These are phyloP conservation scores for Suillus fuscotomentosus DNA, from an alignment of 768 basidiomycete species.

Conservation along the genomic window DNA sequence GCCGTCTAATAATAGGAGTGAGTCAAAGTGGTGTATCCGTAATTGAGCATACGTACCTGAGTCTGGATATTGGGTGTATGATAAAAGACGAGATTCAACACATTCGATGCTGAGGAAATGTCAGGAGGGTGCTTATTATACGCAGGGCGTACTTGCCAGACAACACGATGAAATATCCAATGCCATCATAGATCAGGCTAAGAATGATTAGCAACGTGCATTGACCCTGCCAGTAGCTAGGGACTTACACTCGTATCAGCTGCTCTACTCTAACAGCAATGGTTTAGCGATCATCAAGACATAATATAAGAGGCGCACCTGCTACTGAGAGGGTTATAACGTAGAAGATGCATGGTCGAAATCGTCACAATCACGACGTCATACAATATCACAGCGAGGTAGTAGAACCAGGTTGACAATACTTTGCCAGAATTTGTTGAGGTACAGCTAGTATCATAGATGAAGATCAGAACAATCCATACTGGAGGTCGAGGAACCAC, in stretches of 20 bases:
- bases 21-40: not conserved
- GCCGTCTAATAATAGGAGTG: slow-evolving; percentile 39
- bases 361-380: slow-evolving; percentile 39
- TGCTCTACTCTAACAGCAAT: slow-evolving; percentile 31
- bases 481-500: not conserved
- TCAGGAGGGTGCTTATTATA: slow-evolving; percentile 1
- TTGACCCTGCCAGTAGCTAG: slow-evolving; percentile 1
- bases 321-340: not conserved
- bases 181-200: slow-evolving; percentile 67
- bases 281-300: not conserved
- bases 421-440: slow-evolving; percentile 32
- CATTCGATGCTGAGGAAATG: slow-evolving; percentile 40
- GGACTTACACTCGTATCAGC: slow-evolving; percentile 21
- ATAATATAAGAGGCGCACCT: not conserved
- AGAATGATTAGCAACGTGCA: not conserved
- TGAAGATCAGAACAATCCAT: not conserved
- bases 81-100: slow-evolving; percentile 51
- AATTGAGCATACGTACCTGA: slow-evolving; percentile 38
- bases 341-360: slow-evolving; percentile 21
- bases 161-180: slow-evolving; percentile 53
- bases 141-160: slow-evolving; percentile 32
- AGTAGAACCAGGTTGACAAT: slow-evolving; percentile 54
- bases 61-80: slow-evolving; percentile 36
- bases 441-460: slow-evolving; percentile 42
- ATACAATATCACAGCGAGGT: slow-evolving; percentile 40